Base-by-base conservation (phyloP, 306 rosid species). In the Geum urbanum region DNA sequence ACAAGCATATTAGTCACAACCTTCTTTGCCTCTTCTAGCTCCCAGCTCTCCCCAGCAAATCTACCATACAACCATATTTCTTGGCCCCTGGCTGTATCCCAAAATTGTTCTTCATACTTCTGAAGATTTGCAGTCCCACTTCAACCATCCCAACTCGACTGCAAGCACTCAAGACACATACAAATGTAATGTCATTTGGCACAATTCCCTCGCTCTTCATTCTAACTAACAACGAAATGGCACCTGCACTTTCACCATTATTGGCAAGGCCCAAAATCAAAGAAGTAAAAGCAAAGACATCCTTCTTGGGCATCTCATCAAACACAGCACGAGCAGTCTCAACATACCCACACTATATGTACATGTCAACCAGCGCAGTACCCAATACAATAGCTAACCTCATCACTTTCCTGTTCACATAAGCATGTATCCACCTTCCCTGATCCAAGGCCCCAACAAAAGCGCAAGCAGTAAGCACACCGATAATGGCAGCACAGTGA, bases 381-480 rank as follows among this genome's bases (percentile, higher is more conserved):
- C 88, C 88, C 73, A 80, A 20, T 39, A 67, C 64, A 41, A 57
- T 81, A 73, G 75, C 81, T 60, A 80, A 58, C 44, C 39, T 40
- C 74, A 80, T 64, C 63, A 68, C 60, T 53, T 72, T 84, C 66
- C 73, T 69, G 35, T 61, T 75, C 15, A 78, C 77, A 61, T 63
- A 80, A 4, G 81, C 79, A 75, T 80, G 88, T 78, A 84, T 78
- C 88, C 88, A 84, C 72, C 71, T 84, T 56, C 85, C 88, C 39
- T 84, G 83, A 65, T 84, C 83, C 39, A 84, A 44, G 8, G 83
- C 81, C 19, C 88, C 88, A 43, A 84, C 81, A 48, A 55, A 72
- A 69, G 83, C 83, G 56, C 85, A 84, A 56, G 83, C 81, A 60
- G 77, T 72, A n/a, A 84, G 78, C 12, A 79, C 81, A 16, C 85